phyloP scores from a whole-genome alignment of 441 rosid genomes.

The Euphorbia celastroides region DNA sequence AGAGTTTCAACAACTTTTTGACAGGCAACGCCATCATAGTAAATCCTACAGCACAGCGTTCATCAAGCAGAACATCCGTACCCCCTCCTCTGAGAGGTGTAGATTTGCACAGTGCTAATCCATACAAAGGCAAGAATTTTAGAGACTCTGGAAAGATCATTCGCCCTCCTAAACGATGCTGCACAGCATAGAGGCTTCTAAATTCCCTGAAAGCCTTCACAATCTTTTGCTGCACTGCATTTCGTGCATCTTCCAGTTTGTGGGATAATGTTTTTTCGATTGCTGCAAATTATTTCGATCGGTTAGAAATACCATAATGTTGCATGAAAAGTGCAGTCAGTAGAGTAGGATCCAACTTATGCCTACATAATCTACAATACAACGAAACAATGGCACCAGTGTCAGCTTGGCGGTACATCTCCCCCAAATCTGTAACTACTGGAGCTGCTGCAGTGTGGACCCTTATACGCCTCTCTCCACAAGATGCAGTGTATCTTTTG shows the following conservation, averaged over 20 bases:
- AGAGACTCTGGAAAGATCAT: conserved; percentile 91
- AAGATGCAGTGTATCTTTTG: conserved; percentile 93
- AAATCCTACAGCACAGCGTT: conserved; percentile 86
- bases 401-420: conserved; percentile 97
- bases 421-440: conserved; percentile 87
- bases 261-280: conserved; percentile 78
- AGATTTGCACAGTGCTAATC: conserved; percentile 83
- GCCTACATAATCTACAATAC: conserved; percentile 76
- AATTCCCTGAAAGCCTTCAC: conserved; percentile 92
- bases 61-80: conserved; percentile 85
- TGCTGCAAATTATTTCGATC: conserved; percentile 47
- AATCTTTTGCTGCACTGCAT: conserved; percentile 64
- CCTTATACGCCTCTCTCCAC: conserved; percentile 99
- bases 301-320: conserved; percentile 17
- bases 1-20: conserved; percentile 71
- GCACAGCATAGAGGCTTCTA: conserved; percentile 79
- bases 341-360: conserved; percentile 15
- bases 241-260: conserved; percentile 95
- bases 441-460: conserved; percentile 95
- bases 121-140: conserved; percentile 75
- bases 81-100: conserved; percentile 76
- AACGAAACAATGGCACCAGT: conserved; percentile 81
- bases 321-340: conserved; percentile 16
- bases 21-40: conserved; percentile 93
- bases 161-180: conserved; percentile 90